Conservation (phyloP, 495 filamentous ascomycete species). For the Penicillium salamii region DNA sequence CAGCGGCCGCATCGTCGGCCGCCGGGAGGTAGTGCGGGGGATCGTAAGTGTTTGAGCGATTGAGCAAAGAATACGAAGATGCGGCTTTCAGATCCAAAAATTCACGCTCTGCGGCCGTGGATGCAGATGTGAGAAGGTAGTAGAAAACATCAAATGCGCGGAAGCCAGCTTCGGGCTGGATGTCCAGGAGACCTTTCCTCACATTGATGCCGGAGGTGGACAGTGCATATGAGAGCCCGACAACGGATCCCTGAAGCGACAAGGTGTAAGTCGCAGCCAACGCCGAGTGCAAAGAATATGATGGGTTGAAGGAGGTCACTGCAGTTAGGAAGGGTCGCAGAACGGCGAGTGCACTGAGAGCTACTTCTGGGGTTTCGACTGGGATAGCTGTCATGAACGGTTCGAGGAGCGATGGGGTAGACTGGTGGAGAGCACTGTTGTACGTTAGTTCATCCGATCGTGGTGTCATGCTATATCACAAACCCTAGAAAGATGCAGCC, state of each 20-base stretch:
- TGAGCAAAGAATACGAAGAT: slow-evolving; percentile 72
- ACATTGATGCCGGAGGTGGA: slow-evolving; percentile 90
- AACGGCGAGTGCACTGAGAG: slow-evolving; percentile 73
- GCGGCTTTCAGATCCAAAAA: slow-evolving; percentile 83
- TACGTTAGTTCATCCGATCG: not conserved
- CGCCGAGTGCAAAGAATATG: slow-evolving; percentile 75
- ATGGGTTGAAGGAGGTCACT: slow-evolving; percentile 85
- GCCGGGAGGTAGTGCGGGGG: slow-evolving; percentile 89
- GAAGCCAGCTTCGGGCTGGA: slow-evolving; percentile 76
- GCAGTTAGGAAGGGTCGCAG: slow-evolving; percentile 83
- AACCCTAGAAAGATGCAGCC: slow-evolving; percentile 89
- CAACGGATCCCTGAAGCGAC: slow-evolving; percentile 74
- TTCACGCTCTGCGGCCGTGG: slow-evolving; percentile 86
- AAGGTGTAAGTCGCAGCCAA: slow-evolving; percentile 79
- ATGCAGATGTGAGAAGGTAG: slow-evolving; percentile 86
- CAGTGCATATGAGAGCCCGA: slow-evolving; percentile 69
- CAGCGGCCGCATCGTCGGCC: slow-evolving; percentile 87
- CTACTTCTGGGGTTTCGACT: slow-evolving; percentile 65
- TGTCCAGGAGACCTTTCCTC: slow-evolving; percentile 71
- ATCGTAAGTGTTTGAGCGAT: slow-evolving; percentile 79
- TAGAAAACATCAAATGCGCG: slow-evolving; percentile 99
- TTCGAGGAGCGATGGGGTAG: slow-evolving; percentile 77
- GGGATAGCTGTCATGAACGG: slow-evolving; percentile 82
- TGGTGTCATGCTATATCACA: slow-evolving; percentile 15
- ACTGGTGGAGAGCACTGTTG: slow-evolving; percentile 77